A percentile compares a stretch with the other conserved stretches of the same genome.
Conservation (phyloP, 805 yeast species). For the Wickerhamiella nectarea region DNA sequence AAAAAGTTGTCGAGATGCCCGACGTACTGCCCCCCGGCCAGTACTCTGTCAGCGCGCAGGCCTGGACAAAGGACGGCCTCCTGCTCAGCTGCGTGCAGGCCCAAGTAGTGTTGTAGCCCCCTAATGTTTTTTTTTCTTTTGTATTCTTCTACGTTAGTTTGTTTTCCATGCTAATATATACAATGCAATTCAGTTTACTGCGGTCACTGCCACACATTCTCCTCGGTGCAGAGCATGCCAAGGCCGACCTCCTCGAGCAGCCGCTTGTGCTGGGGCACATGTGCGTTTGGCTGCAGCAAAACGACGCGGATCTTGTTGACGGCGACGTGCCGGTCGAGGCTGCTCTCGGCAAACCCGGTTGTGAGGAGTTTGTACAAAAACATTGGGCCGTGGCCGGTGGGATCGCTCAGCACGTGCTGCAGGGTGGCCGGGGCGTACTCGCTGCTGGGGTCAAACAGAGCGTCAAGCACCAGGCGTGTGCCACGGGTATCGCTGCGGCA, state of each 20-base stretch:
- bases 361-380: conserved; percentile 71
- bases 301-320: conserved; percentile 48
- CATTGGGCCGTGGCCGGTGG: conserved; percentile 48
- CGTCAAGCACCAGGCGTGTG: conserved; percentile 45
- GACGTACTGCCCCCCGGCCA: conserved; percentile 90
- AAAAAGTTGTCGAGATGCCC: conserved; percentile 72
- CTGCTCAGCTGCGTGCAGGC: conserved; percentile 68
- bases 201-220: neutral
- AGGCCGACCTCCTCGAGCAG: conserved; percentile 88
- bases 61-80: conserved; percentile 71
- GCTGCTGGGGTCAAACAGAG: conserved; percentile 37
- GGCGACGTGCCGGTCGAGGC: conserved; percentile 41
- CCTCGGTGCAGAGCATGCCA: conserved; percentile 8
- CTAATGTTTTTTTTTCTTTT: conserved; percentile 24
- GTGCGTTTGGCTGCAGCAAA: conserved; percentile 38
- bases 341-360: conserved; percentile 46
- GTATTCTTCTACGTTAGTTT: too few relatives aligned
- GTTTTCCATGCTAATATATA: too few relatives aligned
- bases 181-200: neutral
- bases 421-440: conserved; percentile 33
- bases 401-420: conserved; percentile 50
- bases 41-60: conserved; percentile 76
- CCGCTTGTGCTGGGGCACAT: conserved; percentile 59
- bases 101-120: conserved; percentile 23
- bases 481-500: conserved; percentile 55